Conservation (phyloP, 2,329 filamentous ascomycete genomes). For the Trichoderma sp. region DNA sequence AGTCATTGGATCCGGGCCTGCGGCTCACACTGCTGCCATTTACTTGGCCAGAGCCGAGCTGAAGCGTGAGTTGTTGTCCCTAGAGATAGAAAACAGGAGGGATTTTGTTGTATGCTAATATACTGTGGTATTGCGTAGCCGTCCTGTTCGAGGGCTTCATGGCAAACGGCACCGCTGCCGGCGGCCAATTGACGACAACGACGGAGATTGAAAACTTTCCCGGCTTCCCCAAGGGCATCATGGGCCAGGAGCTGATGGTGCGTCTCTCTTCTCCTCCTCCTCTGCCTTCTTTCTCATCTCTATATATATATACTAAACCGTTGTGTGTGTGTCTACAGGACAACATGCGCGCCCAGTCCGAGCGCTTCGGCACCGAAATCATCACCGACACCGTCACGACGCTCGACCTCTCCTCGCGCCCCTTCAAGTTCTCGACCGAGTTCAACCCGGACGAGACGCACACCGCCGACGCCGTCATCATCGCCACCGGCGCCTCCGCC, state of each 20-base stretch:
- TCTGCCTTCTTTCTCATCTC: neutral
- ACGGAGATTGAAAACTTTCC: slow-evolving; percentile 99
- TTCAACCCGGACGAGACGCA: slow-evolving; percentile 79
- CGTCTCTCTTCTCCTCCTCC: slow-evolving; percentile 30
- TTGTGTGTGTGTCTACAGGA: slow-evolving; percentile 54
- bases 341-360: slow-evolving; percentile 88
- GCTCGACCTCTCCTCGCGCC: slow-evolving; percentile 79
- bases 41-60: slow-evolving; percentile 94
- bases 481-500: slow-evolving; percentile 93
- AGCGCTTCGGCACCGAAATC: slow-evolving; percentile 89
- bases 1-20: slow-evolving; percentile 92
- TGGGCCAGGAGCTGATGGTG: slow-evolving; percentile 84
- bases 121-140: slow-evolving; percentile 48
- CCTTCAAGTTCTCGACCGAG: slow-evolving; percentile 93
- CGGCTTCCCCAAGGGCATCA: slow-evolving; percentile 87
- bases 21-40: slow-evolving; percentile 94
- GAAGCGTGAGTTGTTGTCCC: slow-evolving; percentile 61
- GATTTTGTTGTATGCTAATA: neutral
- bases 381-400: slow-evolving; percentile 89
- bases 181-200: slow-evolving; percentile 95
- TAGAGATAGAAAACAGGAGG: fast-evolving
- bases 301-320: neutral
- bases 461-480: slow-evolving; percentile 89
- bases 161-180: slow-evolving; percentile 92
- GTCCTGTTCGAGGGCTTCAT: slow-evolving; percentile 98